Evolutionary conservation across 2,329 filamentous ascomycete genomes (phyloP).

Genomic region (Penicillium sp.): DNA sequence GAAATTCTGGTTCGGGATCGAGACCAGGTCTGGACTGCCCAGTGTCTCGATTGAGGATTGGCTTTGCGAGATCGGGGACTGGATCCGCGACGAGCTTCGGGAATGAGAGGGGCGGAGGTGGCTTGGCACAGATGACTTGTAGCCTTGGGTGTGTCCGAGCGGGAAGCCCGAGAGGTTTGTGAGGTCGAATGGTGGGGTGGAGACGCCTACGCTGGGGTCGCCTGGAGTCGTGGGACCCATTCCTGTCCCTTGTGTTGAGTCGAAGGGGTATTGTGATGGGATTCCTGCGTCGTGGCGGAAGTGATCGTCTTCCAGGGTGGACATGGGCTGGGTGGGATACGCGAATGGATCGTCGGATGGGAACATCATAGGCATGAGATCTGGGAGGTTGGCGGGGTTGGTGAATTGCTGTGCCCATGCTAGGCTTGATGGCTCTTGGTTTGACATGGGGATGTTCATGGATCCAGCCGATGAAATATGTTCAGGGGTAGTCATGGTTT

Average conservation of each 20-base stretch:
- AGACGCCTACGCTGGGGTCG: constrained; percentile 19
- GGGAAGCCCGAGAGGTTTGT: constrained; percentile 30
- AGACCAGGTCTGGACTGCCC: constrained; percentile 45
- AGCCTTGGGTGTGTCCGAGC: constrained; percentile 17
- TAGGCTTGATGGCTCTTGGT: constrained; percentile 27
- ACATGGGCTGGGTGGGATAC: constrained; percentile 53
- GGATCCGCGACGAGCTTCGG: constrained; percentile 30
- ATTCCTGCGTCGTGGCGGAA: constrained; percentile 35
- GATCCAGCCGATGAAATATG: constrained; percentile 21
- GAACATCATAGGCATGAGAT: constrained; percentile 55
- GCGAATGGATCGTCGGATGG: constrained; percentile 54
- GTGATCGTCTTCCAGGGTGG: constrained; percentile 46
- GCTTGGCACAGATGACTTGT: constrained; percentile 31
- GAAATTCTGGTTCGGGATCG: constrained; percentile 45
- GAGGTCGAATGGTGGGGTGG: constrained; percentile 33
- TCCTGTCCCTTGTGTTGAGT: constrained; percentile 18
- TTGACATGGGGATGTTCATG: constrained; percentile 23
- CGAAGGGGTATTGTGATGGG: constrained; percentile 26
- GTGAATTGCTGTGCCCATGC: constrained; percentile 38
- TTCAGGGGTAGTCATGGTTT: constrained; percentile 35
- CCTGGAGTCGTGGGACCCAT: constrained; percentile 19
- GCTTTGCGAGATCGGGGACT: constrained; percentile 36
- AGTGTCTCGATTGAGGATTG: constrained; percentile 36
- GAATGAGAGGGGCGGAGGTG: constrained; percentile 30
- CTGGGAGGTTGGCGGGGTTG: constrained; percentile 41